Percentiles rank a stretch among this genome's conserved stretches.
These are phyloP conservation scores for Fusarium longipes DNA, from an alignment of 2,329 filamentous ascomycete genomes.

Conservation along the genomic window DNA sequence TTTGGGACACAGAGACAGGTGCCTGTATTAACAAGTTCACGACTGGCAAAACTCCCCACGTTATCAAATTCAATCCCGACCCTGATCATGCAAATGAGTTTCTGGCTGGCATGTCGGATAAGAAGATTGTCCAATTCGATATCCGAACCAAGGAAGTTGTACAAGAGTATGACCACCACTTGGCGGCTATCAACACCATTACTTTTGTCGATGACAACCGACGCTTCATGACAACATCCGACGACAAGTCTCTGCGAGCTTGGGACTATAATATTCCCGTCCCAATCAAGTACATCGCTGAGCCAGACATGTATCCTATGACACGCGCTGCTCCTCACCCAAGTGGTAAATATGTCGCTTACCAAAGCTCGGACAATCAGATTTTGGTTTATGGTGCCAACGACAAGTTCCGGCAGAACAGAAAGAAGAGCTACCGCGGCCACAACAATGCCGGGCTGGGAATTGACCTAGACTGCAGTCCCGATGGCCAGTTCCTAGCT, in stretches of 20 bases:
- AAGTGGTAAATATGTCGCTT: slow-evolving; percentile 91
- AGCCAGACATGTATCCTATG: slow-evolving; percentile 98
- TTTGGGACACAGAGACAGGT: slow-evolving; percentile 98
- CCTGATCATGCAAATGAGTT: slow-evolving; percentile 86
- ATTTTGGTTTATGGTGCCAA: slow-evolving; percentile 95
- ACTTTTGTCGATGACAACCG: slow-evolving; percentile 95
- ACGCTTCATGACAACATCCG: slow-evolving; percentile 96
- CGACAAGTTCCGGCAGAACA: slow-evolving; percentile 96
- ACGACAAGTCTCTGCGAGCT: slow-evolving; percentile 94
- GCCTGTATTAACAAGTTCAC: slow-evolving; percentile 88
- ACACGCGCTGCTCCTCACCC: slow-evolving; percentile 87
- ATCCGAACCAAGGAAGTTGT: slow-evolving; percentile 84
- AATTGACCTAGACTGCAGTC: slow-evolving; percentile 87
- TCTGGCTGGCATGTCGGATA: slow-evolving; percentile 95
- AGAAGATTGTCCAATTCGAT: slow-evolving; percentile 98
- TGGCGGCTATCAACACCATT: slow-evolving; percentile 97
- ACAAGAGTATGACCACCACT: slow-evolving; percentile 97
- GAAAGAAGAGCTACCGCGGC: slow-evolving; percentile 95
- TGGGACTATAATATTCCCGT: slow-evolving; percentile 99
- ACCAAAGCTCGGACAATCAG: slow-evolving; percentile 94
- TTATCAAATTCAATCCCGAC: slow-evolving; percentile 91
- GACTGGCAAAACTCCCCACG: slow-evolving; percentile 94
- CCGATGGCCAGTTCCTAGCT: slow-evolving; percentile 91
- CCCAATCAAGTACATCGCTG: slow-evolving; percentile 97
- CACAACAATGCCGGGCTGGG: slow-evolving; percentile 97